Percentiles rank a stretch among this genome's conserved stretches.
Conservation (phyloP, 1,139 yeast species). For the Magnusiomyces magnusii region DNA sequence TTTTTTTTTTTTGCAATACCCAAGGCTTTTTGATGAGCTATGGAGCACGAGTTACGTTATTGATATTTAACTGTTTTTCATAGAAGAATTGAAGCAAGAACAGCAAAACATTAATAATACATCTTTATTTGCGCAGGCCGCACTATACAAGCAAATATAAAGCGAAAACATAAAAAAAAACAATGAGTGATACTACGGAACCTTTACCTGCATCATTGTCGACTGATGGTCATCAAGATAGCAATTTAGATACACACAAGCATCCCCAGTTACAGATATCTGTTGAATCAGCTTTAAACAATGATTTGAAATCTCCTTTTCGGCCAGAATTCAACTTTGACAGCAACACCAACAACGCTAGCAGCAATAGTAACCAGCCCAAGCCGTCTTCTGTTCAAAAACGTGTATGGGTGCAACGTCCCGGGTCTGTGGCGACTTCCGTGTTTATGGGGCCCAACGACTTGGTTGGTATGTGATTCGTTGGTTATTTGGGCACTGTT, state of each 20-base stretch:
- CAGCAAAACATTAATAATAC: too few relatives aligned
- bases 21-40: too few relatives aligned
- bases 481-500: too few relatives aligned
- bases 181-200: neutral
- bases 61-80: too few relatives aligned
- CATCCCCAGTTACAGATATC: neutral
- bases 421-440: neutral
- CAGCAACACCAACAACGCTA: too few relatives aligned
- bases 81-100: too few relatives aligned
- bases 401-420: neutral
- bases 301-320: neutral
- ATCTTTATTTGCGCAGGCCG: too few relatives aligned
- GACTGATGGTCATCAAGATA: neutral
- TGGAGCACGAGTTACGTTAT: too few relatives aligned
- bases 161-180: too few relatives aligned
- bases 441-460: neutral
- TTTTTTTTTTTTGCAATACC: too few relatives aligned
- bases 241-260: neutral
- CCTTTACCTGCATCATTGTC: neutral
- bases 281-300: neutral
- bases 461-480: constrained; percentile 1
- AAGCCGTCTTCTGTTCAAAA: neutral
- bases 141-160: too few relatives aligned
- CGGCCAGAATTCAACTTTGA: neutral
- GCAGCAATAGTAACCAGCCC: neutral